Percentiles rank a stretch among this genome's conserved stretches.
These are phyloP conservation scores for Butyriboletus loyo DNA, from an alignment of 768 basidiomycete species.

Conservation along the genomic window DNA sequence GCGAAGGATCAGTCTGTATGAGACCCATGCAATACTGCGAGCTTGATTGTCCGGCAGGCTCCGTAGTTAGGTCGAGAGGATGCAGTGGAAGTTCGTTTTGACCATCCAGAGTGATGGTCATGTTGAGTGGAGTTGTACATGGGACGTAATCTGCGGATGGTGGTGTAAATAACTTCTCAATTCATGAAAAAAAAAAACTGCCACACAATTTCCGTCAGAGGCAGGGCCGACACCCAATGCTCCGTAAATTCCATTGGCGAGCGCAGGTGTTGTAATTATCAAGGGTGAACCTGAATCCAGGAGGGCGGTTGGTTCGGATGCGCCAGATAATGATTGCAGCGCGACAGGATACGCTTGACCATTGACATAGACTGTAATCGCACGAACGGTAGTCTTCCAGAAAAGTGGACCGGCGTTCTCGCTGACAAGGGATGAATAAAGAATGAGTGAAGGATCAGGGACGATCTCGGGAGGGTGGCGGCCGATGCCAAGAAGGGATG, in stretches of 20 bases:
- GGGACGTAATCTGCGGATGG: slow-evolving; percentile 62
- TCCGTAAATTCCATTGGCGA: slow-evolving; percentile 79
- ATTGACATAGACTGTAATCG: slow-evolving; percentile 59
- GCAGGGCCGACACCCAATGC: slow-evolving; percentile 61
- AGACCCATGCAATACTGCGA: slow-evolving; percentile 57
- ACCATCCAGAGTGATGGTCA: slow-evolving; percentile 63
- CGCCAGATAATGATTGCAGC: slow-evolving; percentile 42
- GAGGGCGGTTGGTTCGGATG: slow-evolving; percentile 57
- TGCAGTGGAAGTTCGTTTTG: slow-evolving; percentile 60
- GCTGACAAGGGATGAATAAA: slow-evolving; percentile 47
- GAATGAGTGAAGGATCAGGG: slow-evolving; percentile 48
- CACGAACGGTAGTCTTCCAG: slow-evolving; percentile 61
- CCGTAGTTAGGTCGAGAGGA: slow-evolving; percentile 67
- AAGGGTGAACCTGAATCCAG: slow-evolving; percentile 69
- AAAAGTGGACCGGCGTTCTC: slow-evolving; percentile 43
- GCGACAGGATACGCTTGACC: slow-evolving; percentile 39
- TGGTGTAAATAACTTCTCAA: slow-evolving; percentile 4
- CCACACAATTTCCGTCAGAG: slow-evolving; percentile 62
- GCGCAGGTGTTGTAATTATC: slow-evolving; percentile 55
- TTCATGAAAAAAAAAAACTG: not conserved
- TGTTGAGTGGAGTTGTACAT: slow-evolving; percentile 66
- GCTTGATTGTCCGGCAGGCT: slow-evolving; percentile 41
- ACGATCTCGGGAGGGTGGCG: slow-evolving; percentile 56
- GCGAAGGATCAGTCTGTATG: slow-evolving; percentile 54
- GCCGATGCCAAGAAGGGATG: slow-evolving; percentile 67